Evolutionary conservation across 169 alveolate species (phyloP), one percentile per base, ranked within the genome.

Genomic region (Eimeria falciformis): DNA sequence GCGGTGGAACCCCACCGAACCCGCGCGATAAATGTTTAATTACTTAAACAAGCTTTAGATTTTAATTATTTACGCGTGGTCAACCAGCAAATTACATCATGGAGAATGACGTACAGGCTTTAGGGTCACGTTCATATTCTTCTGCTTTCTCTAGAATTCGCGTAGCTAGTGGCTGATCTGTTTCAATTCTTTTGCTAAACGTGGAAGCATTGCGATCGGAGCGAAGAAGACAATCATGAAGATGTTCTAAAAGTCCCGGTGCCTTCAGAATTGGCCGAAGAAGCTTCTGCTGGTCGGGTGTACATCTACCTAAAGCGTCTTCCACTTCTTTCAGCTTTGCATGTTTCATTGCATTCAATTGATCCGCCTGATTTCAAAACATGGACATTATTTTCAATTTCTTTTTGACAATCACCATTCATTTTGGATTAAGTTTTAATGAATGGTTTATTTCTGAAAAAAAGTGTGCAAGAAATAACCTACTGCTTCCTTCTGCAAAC

Each of bases 401-500:
- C 14, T 11, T 14, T 50, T 50, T 11, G n/a, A 11, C 62, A 14
- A 50, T 50, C n/a, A 50, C 14, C 14, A 50, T 50, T 7, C n/a
- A 14, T 50, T n/a, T n/a, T n/a, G n/a, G n/a, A n/a, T n/a, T n/a
- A n/a, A n/a, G n/a, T n/a, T n/a, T n/a, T n/a, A n/a, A n/a, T n/a
- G n/a, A n/a, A n/a, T n/a, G n/a, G n/a, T n/a, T n/a, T n/a, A n/a
- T n/a, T n/a, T n/a, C n/a, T 0, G 18, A 0, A 7, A 5, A 5
- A 40, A 40, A 43, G n/a, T 37, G 62, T 53, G 40, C 21, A 23
- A 47, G 7, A n/a, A 11, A 21, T 3, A 25, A 77, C 93, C 37
- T 45, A 88, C 93, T 18, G 88, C 65, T 53, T 88, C 93, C 65
- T 55, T 88, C 68, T 69, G 82, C 53, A 88, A 1, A 7, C 45